Conservation (phyloP, 106 monocot genomes). For the Ottelia alismoides region DNA sequence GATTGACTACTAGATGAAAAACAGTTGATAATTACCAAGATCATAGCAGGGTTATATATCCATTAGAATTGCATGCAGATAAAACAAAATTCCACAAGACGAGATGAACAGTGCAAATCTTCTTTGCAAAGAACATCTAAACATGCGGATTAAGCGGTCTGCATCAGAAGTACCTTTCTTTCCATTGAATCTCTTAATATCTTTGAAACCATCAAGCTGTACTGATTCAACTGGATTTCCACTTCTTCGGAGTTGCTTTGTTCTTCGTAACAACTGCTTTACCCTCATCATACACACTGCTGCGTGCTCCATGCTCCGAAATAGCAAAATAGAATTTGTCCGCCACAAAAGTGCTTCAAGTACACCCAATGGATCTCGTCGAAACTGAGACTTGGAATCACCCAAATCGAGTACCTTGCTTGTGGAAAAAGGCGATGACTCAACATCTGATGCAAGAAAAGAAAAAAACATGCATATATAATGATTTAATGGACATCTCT, state of each 20-base stretch:
- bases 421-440: slow-evolving; percentile 86
- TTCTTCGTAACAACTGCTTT: slow-evolving; percentile 76
- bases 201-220: slow-evolving; percentile 56
- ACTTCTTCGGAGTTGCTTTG: slow-evolving; percentile 96
- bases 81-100: too few species aligned
- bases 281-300: slow-evolving; percentile 67
- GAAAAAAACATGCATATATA: background rate
- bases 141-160: too few species aligned
- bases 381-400: slow-evolving; percentile 89
- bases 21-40: too few species aligned
- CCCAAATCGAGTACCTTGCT: slow-evolving; percentile 92
- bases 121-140: too few species aligned
- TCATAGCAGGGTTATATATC: too few species aligned
- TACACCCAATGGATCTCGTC: slow-evolving; percentile 85
- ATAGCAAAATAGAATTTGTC: slow-evolving; percentile 65
- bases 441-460: slow-evolving; percentile 45
- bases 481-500: background rate
- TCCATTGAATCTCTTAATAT: slow-evolving; percentile 54
- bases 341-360: slow-evolving; percentile 92
- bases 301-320: slow-evolving; percentile 93
- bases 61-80: too few species aligned
- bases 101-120: too few species aligned
- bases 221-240: slow-evolving; percentile 53
- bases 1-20: too few species aligned
- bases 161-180: slow-evolving; percentile 69